A percentile compares a stretch with the other conserved stretches of the same genome.
phyloP scores from a whole-genome alignment of 805 yeast genomes.

The Komagataella populi region DNA sequence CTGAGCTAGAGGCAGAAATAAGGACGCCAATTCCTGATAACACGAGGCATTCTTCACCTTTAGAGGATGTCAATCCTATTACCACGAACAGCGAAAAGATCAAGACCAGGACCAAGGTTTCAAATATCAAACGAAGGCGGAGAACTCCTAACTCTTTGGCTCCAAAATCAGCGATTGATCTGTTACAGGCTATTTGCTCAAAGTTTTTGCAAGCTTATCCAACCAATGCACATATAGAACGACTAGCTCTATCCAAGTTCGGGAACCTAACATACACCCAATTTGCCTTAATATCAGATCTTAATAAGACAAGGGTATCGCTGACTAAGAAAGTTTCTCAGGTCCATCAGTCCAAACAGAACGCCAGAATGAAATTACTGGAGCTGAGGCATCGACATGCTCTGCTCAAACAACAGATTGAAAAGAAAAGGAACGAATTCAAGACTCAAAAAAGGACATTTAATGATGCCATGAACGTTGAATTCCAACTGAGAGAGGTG shows the following conservation, averaged over 20 bases:
- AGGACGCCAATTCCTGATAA: background rate
- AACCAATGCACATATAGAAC: background rate
- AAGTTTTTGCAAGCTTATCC: background rate
- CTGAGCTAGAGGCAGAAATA: background rate
- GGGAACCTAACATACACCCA: background rate
- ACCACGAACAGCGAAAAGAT: background rate
- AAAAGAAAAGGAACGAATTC: background rate
- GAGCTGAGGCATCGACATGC: background rate
- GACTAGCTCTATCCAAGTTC: background rate
- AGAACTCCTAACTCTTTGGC: background rate
- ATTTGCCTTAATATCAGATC: background rate
- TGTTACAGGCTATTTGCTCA: background rate
- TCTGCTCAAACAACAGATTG: background rate
- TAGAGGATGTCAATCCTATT: background rate
- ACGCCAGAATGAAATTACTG: background rate
- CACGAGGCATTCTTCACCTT: background rate
- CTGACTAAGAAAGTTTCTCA: background rate
- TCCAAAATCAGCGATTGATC: background rate
- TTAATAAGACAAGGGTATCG: background rate
- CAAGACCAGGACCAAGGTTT: background rate
- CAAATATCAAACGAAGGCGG: background rate
- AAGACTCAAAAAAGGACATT: background rate
- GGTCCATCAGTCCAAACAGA: background rate
- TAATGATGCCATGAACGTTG: background rate
- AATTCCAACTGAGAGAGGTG: background rate